phyloP scores from a whole-genome alignment of 768 basidiomycete species.

The Mycena vitilis region DNA sequence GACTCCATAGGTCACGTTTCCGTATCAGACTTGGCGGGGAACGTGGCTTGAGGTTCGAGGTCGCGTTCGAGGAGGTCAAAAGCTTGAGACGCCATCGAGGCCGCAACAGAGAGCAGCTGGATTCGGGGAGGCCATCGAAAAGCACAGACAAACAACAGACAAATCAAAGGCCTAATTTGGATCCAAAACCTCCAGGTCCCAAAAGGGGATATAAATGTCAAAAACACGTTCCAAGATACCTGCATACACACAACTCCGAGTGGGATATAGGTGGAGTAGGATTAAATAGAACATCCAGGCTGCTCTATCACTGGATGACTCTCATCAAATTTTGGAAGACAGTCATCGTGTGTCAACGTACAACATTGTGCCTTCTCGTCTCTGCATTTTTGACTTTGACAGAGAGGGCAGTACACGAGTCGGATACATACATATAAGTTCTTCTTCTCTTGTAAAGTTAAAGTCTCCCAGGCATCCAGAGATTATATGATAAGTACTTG shows the following conservation, averaged over 20 bases:
- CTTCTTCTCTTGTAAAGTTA: slow-evolving; percentile 11
- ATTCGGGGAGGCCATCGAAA: neutral
- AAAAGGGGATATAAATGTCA: slow-evolving; percentile 3
- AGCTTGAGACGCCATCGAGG: too few relatives aligned
- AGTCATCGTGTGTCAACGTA: neutral
- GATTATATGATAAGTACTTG: neutral
- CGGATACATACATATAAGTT: neutral
- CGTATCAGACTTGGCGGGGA: neutral
- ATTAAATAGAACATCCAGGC: too few relatives aligned
- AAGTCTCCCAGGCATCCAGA: neutral
- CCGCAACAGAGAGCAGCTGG: neutral
- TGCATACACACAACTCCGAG: too few relatives aligned
- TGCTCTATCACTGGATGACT: too few relatives aligned
- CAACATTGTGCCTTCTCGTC: neutral
- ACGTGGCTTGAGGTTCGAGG: neutral
- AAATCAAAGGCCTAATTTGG: neutral
- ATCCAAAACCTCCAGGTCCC: slow-evolving; percentile 16
- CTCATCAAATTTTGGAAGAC: neutral
- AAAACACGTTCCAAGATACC: neutral
- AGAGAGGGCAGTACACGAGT: neutral
- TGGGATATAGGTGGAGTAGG: too few relatives aligned
- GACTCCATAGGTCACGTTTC: neutral
- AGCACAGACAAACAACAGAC: neutral
- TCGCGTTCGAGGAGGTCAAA: neutral
- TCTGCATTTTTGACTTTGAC: neutral